phyloP scores from a whole-genome alignment of 2,329 filamentous ascomycete genomes.

The Penicillium verrucosum region DNA sequence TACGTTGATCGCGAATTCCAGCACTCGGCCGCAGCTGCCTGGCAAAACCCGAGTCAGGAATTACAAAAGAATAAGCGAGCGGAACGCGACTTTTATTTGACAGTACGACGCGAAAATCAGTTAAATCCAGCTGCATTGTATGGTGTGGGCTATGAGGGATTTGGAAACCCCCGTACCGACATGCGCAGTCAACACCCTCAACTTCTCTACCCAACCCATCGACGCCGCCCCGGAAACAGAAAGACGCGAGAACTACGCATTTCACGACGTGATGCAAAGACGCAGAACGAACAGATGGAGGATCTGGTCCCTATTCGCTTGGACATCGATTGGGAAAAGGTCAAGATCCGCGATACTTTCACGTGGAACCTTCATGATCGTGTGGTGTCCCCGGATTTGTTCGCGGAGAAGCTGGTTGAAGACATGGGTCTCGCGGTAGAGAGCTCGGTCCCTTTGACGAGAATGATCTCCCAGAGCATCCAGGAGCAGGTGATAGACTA shows the following conservation, averaged over 20 bases:
- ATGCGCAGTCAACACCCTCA: conserved; percentile 60
- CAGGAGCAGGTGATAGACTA: conserved; percentile 89
- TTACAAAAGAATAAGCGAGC: conserved; percentile 62
- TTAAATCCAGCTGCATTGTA: conserved; percentile 59
- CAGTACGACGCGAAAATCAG: conserved; percentile 58
- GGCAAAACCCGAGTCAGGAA: conserved; percentile 54
- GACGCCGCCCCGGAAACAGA: conserved; percentile 72
- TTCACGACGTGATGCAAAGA: conserved; percentile 72
- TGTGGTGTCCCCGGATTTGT: conserved; percentile 72
- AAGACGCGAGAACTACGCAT: conserved; percentile 71
- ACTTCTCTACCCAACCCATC: conserved; percentile 75
- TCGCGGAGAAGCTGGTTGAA: conserved; percentile 85
- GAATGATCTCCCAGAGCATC: conserved; percentile 67
- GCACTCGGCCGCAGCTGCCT: conserved; percentile 53
- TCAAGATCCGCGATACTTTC: conserved; percentile 93
- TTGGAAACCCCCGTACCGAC: conserved; percentile 82
- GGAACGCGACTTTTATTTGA: conserved; percentile 68
- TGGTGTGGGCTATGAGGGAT: conserved; percentile 77
- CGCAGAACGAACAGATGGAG: conserved; percentile 86
- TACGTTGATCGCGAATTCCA: conserved; percentile 64
- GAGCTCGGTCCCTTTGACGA: conserved; percentile 52
- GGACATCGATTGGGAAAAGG: conserved; percentile 92
- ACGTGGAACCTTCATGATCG: conserved; percentile 98
- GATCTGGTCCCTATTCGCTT: conserved; percentile 87
- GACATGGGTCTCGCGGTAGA: conserved; percentile 76